These are phyloP conservation scores for Vitis cinerea DNA, from an alignment of 164 flowering plant genomes.

Conservation along the genomic window DNA sequence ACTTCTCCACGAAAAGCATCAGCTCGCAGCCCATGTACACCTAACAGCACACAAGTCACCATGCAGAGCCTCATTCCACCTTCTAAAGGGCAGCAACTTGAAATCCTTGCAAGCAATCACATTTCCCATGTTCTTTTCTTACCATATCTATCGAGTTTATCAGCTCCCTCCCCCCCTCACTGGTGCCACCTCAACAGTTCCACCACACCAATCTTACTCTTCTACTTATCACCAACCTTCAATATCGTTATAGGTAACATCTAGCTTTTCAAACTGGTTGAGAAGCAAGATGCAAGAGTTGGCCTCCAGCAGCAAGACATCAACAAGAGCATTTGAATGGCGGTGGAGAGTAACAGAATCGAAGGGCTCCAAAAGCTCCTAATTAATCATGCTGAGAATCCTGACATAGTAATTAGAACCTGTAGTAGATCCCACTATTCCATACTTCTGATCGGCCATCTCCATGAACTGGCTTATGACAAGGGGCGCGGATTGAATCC, in stretches of 20 bases:
- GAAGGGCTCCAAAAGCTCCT: slow-evolving; percentile 85
- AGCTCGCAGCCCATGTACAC: too few species aligned
- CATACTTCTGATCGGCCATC: slow-evolving; percentile 91
- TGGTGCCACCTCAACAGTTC: too few species aligned
- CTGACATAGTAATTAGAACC: slow-evolving; percentile 80
- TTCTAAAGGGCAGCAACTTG: too few species aligned
- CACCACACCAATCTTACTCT: too few species aligned
- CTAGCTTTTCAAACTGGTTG: slow-evolving; percentile 96
- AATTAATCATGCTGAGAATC: slow-evolving; percentile 69
- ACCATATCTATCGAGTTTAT: too few species aligned
- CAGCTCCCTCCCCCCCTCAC: too few species aligned
- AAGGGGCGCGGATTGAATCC: slow-evolving; percentile 94
- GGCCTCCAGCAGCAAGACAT: slow-evolving; percentile 93
- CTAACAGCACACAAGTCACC: too few species aligned
- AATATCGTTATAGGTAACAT: slow-evolving; percentile 65
- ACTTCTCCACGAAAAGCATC: too few species aligned
- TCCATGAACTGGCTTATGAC: slow-evolving; percentile 97
- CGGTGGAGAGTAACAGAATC: slow-evolving; percentile 90
- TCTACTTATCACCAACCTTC: too few species aligned
- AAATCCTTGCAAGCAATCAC: too few species aligned
- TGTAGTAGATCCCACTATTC: slow-evolving; percentile 91
- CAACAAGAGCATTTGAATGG: slow-evolving; percentile 91
- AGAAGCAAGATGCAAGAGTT: slow-evolving; percentile 89
- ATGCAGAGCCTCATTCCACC: too few species aligned
- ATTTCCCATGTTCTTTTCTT: too few species aligned